A percentile compares a stretch with the other conserved stretches of the same genome.
These are phyloP conservation scores for Chlamydomonas asymmetrica DNA, from an alignment of 139 green algal species.

Conservation along the genomic window DNA sequence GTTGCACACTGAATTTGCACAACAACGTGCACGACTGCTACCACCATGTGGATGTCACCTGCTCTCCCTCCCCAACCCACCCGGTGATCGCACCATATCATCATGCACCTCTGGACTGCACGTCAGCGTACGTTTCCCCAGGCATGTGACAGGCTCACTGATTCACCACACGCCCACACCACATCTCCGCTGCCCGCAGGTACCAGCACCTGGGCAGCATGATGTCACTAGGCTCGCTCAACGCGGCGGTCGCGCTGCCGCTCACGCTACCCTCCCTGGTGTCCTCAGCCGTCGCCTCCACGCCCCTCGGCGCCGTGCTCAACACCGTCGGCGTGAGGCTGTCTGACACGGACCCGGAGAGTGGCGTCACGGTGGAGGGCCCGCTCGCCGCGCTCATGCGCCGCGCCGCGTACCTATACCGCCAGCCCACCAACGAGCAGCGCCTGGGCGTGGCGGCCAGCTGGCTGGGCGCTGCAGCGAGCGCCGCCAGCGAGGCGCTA, in stretches of 20 bases:
- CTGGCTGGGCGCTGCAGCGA: constrained; percentile 51
- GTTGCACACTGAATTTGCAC: no score
- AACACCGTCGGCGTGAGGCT: constrained; percentile 43
- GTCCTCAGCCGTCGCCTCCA: constrained; percentile 33
- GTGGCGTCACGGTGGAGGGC: constrained; percentile 78
- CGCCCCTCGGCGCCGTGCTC: constrained; percentile 65
- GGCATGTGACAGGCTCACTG: no score
- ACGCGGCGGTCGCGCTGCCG: constrained; percentile 81
- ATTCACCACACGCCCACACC: neutral
- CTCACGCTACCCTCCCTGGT: constrained; percentile 62
- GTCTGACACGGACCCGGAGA: neutral
- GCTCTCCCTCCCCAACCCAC: no score
- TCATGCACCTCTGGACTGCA: no score
- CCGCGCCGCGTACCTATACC: constrained; percentile 88
- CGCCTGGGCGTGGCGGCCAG: constrained; percentile 61
- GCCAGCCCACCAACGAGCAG: constrained; percentile 92
- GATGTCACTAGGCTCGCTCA: constrained; percentile 87
- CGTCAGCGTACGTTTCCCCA: no score
- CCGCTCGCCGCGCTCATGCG: constrained; percentile 75
- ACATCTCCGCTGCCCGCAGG: constrained; percentile 19
- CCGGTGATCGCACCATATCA: no score
- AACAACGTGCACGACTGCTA: no score
- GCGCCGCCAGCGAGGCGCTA: no score
- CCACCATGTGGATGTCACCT: no score
- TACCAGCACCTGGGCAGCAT: constrained; percentile 98